phyloP scores from a whole-genome alignment of 148 eudicot species.

The Rhododendron ovatum region DNA sequence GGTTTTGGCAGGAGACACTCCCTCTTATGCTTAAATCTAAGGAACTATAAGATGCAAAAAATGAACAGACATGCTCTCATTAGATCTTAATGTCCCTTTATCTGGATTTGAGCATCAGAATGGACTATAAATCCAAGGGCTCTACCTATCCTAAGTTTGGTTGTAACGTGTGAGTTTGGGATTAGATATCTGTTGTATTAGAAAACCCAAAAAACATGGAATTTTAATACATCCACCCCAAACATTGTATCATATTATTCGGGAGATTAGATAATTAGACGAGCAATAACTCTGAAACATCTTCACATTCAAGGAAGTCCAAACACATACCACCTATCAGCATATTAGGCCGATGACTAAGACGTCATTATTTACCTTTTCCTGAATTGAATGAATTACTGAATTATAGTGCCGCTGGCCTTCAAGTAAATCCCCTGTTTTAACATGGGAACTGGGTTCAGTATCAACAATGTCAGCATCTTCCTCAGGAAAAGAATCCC shows the following conservation, averaged over 20 bases:
- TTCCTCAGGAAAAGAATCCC: conserved; percentile 45
- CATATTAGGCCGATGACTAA: neutral
- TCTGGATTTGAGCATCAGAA: neutral
- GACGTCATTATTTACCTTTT: conserved; percentile 53
- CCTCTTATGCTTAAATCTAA: neutral
- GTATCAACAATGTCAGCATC: conserved; percentile 52
- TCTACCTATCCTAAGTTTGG: neutral
- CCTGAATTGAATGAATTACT: conserved; percentile 94
- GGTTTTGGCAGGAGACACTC: neutral
- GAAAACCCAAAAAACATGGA: neutral
- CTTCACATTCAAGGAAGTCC: neutral
- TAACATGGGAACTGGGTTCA: conserved; percentile 34
- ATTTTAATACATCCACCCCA: neutral
- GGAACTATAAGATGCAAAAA: neutral
- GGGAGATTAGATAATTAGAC: neutral
- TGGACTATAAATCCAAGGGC: neutral
- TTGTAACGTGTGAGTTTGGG: neutral
- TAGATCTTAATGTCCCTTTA: neutral
- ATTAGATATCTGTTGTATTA: neutral
- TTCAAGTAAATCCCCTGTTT: conserved; percentile 78
- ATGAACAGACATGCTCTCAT: neutral
- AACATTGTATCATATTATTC: neutral
- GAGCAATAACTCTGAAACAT: neutral
- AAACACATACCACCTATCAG: neutral
- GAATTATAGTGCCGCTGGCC: conserved; percentile 97